These are phyloP conservation scores for Rhizopogon salebrosus DNA, from an alignment of 768 basidiomycete species.

Conservation along the genomic window DNA sequence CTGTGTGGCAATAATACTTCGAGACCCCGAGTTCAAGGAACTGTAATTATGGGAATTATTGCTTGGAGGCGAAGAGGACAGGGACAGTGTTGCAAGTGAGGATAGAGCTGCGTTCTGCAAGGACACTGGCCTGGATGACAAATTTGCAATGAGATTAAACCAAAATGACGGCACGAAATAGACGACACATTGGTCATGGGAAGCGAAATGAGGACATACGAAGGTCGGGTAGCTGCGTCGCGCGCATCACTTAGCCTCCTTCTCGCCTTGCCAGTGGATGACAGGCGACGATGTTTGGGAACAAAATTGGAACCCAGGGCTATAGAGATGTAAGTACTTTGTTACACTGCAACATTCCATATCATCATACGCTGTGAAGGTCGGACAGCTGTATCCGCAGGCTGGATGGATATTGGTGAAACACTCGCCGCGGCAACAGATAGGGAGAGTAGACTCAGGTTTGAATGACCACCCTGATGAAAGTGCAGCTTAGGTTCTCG, in stretches of 20 bases:
- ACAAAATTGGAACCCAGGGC: constrained; percentile 27
- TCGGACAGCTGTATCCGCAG: constrained; percentile 4
- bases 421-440: constrained; percentile 56
- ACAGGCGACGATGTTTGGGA: constrained; percentile 60
- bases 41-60: constrained; percentile 15
- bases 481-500: not conserved
- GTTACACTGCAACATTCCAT: constrained; percentile 15
- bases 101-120: constrained; percentile 32
- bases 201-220: constrained; percentile 45
- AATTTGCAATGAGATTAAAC: not conserved
- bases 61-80: constrained; percentile 34
- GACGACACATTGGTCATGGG: constrained; percentile 3
- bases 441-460: constrained; percentile 57
- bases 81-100: constrained; percentile 36
- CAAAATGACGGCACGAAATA: too few species aligned
- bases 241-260: constrained; percentile 74
- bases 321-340: constrained; percentile 7
- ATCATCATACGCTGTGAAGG: constrained; percentile 12
- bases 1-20: constrained; percentile 7
- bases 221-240: constrained; percentile 69
- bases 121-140: constrained; percentile 26
- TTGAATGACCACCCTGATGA: constrained; percentile 7
- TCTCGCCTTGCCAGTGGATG: constrained; percentile 65
- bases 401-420: constrained; percentile 37
- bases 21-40: constrained; percentile 9